Percentiles rank a stretch among this genome's conserved stretches.
Evolutionary conservation across 805 yeast genomes (phyloP).

Genomic region (Saccharomyces kudriavzevii): DNA sequence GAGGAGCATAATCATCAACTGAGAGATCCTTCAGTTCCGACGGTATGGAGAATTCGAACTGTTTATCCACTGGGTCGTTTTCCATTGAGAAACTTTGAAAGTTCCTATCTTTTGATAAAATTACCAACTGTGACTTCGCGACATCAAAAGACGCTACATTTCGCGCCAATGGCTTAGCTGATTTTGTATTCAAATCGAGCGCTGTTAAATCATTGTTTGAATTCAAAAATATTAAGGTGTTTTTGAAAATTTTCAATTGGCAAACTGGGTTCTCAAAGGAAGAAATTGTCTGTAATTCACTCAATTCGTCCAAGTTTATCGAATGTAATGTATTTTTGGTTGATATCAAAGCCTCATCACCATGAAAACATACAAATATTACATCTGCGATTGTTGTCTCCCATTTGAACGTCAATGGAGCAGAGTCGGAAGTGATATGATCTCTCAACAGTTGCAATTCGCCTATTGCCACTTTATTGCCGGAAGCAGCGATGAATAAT

Average conservation of each 20-base stretch:
- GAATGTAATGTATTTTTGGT: slow-evolving; percentile 16
- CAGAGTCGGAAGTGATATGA: slow-evolving; percentile 15
- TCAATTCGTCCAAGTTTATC: slow-evolving; percentile 5
- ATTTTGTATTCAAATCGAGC: slow-evolving; percentile 1
- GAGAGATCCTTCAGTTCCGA: slow-evolving; percentile 20
- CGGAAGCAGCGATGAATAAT: slow-evolving; percentile 35
- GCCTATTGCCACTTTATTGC: slow-evolving; percentile 31
- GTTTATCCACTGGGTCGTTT: background rate
- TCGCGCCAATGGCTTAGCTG: background rate
- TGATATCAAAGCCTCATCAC: slow-evolving; percentile 28
- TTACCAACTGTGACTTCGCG: background rate
- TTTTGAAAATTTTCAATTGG: slow-evolving; percentile 1
- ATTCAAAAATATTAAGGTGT: slow-evolving; percentile 4
- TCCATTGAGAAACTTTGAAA: background rate
- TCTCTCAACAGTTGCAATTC: slow-evolving; percentile 29
- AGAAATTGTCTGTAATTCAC: slow-evolving; percentile 1
- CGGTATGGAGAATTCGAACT: slow-evolving; percentile 20
- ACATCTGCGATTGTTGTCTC: slow-evolving; percentile 18
- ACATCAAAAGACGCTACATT: slow-evolving; percentile 13
- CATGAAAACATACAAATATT: slow-evolving; percentile 29
- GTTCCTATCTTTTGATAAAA: background rate
- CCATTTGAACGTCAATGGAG: slow-evolving; percentile 9
- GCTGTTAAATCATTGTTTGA: slow-evolving; percentile 2
- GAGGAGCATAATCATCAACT: slow-evolving; percentile 27
- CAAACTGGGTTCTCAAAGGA: slow-evolving; percentile 1